phyloP scores from a whole-genome alignment of 805 yeast genomes.

The Saturnispora gosingensis region DNA sequence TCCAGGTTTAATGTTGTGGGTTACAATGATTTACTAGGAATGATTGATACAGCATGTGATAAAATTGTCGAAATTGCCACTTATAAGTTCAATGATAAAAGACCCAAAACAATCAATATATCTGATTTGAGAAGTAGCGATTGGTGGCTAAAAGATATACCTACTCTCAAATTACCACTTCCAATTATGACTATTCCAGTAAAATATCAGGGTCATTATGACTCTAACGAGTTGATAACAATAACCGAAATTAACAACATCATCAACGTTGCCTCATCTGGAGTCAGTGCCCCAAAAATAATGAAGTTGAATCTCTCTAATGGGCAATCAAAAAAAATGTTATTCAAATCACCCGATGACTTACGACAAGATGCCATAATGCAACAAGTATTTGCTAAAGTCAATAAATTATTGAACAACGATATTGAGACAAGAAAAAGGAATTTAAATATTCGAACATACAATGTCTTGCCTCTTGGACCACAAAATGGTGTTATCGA shows the following conservation, averaged over 20 bases:
- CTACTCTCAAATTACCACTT: slow-evolving; percentile 44
- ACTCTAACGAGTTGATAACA: slow-evolving; percentile 11
- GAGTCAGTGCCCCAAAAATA: slow-evolving; percentile 84
- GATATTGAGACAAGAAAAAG: slow-evolving; percentile 50
- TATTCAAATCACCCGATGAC: slow-evolving; percentile 86
- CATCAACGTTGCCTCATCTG: slow-evolving; percentile 64
- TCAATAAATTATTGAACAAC: slow-evolving; percentile 51
- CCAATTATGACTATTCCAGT: slow-evolving; percentile 49
- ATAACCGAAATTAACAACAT: slow-evolving; percentile 37
- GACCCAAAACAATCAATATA: slow-evolving; percentile 26
- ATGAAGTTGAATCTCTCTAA: slow-evolving; percentile 42
- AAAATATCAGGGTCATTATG: slow-evolving; percentile 36
- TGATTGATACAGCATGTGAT: slow-evolving; percentile 43
- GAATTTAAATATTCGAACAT: slow-evolving; percentile 63
- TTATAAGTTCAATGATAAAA: slow-evolving; percentile 30
- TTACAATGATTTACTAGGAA: slow-evolving; percentile 25
- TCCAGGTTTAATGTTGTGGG: slow-evolving; percentile 10
- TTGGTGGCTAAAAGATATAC: slow-evolving; percentile 52
- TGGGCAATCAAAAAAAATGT: slow-evolving; percentile 49
- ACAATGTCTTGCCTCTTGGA: slow-evolving; percentile 84
- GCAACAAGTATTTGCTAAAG: slow-evolving; percentile 93
- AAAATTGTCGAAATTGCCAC: slow-evolving; percentile 44
- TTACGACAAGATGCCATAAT: slow-evolving; percentile 91
- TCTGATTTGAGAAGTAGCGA: slow-evolving; percentile 23
- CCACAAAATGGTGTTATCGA: slow-evolving; percentile 84